These are phyloP conservation scores for Phytophthora pistaciae DNA, from an alignment of 352 stramenopile species.

Conservation along the genomic window DNA sequence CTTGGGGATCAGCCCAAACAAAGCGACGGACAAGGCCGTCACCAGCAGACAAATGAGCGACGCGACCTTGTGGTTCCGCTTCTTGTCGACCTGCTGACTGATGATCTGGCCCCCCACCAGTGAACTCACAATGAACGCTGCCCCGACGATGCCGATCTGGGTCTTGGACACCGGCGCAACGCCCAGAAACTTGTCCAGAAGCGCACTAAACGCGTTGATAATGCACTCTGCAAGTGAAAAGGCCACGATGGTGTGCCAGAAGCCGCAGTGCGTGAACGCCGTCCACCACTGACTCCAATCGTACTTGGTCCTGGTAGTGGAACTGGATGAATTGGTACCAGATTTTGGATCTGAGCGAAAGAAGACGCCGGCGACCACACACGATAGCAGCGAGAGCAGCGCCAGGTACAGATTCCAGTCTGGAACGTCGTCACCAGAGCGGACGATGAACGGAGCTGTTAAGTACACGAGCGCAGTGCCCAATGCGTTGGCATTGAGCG, in stretches of 20 bases:
- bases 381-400: constrained; percentile 38
- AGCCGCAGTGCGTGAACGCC: constrained; percentile 64
- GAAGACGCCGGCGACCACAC: constrained; percentile 24
- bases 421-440: constrained; percentile 34
- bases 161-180: constrained; percentile 57
- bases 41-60: constrained; percentile 57
- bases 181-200: constrained; percentile 71
- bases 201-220: constrained; percentile 68
- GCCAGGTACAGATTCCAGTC: constrained; percentile 48
- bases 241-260: constrained; percentile 62
- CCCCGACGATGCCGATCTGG: constrained; percentile 68
- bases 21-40: constrained; percentile 39
- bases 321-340: neutral
- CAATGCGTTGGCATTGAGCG: constrained; percentile 76
- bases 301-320: neutral
- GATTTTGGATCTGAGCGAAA: constrained; percentile 55
- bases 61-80: constrained; percentile 57
- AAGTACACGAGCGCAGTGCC: constrained; percentile 70
- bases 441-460: constrained; percentile 58
- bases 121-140: constrained; percentile 75
- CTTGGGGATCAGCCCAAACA: constrained; percentile 54
- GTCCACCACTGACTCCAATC: constrained; percentile 44
- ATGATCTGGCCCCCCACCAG: constrained; percentile 71
- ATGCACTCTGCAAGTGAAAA: constrained; percentile 75
- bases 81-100: constrained; percentile 63